Conservation (phyloP, 2,329 filamentous ascomycete genomes). For the Lasiodiplodia sp. region DNA sequence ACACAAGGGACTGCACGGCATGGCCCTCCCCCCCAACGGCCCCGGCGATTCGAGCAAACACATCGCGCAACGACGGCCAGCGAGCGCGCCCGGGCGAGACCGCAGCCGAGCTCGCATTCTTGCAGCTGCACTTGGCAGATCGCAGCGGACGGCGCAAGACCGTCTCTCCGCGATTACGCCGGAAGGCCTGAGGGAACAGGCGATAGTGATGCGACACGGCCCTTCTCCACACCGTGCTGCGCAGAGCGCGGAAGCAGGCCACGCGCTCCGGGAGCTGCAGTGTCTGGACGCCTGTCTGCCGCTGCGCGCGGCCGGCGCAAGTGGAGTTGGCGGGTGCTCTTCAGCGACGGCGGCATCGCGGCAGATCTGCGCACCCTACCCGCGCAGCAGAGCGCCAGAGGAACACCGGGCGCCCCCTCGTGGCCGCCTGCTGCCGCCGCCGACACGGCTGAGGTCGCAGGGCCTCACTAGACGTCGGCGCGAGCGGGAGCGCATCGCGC, state of each 20-base stretch:
- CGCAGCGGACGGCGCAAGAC: constrained; percentile 27
- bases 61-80: constrained; percentile 16
- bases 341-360: constrained; percentile 25
- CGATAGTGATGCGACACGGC: constrained; percentile 29
- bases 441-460: constrained; percentile 4
- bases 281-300: constrained; percentile 7
- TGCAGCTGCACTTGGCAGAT: constrained; percentile 31
- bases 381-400: constrained; percentile 17
- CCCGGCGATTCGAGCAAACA: constrained; percentile 23
- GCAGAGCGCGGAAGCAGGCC: constrained; percentile 24
- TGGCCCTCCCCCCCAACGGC: constrained; percentile 18
- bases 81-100: constrained; percentile 20
- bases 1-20: constrained; percentile 27
- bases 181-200: constrained; percentile 26
- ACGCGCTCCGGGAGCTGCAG: constrained; percentile 9
- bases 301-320: constrained; percentile 1
- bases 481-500: constrained; percentile 14
- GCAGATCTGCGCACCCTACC: constrained; percentile 27
- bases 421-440: constrained; percentile 11
- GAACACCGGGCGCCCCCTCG: constrained; percentile 17
- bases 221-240: constrained; percentile 25
- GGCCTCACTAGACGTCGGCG: constrained; percentile 8
- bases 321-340: constrained; percentile 26
- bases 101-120: constrained; percentile 28
- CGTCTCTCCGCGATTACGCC: constrained; percentile 31